Evolutionary conservation across 2,329 filamentous ascomycete genomes (phyloP), one percentile per base, ranked within the genome.

Genomic region (Sporothrix brunneoviolacea): DNA sequence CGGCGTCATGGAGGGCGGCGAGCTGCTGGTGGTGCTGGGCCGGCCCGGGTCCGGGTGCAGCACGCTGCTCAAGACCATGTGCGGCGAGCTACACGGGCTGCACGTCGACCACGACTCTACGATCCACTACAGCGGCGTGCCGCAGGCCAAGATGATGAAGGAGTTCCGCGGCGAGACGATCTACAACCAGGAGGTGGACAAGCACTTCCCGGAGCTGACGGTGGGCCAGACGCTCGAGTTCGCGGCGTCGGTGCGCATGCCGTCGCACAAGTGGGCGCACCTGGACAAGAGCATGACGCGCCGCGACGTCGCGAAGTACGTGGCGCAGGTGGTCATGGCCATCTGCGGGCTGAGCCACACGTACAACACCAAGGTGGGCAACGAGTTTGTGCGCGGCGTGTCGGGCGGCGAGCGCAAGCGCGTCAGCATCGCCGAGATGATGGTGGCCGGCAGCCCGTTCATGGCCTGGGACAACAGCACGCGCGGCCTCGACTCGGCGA

Each of bases 291-390:
- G 70, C 43, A 68, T 70, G 8, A 86, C 80, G 54, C 49, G 51
- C 4, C 21, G 22, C 13, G 46, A 41, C 9, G 40, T 46, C 13
- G 75, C 82, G 19, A 71, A 76, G 57, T 82, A 86, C 56, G 68
- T 86, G 55, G 76, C 83, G 19, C 83, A 88, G 63, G 82, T 87
- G 39, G 77, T 84, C 55, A 86, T 88, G 84, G 83, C 84, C 58
- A 80, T 85, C 67, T 87, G 85, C 56, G 84, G 85, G 53, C 86
- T 88, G 56, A 76, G 77, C 67, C 84, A 89, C 67, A 88, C 84
- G 1, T 65, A 83, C 62, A 83, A 88, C 68, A 88, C 84, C 6
- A 74, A 76, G 16, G 84, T 89, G 15, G 85, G 85, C 45, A 87
- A 88, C 66, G 84, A 88, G 64, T 88, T 80, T 61, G 71, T 88